phyloP scores from a whole-genome alignment of 208 protist genomes.

The Crithidia fasciculata region DNA sequence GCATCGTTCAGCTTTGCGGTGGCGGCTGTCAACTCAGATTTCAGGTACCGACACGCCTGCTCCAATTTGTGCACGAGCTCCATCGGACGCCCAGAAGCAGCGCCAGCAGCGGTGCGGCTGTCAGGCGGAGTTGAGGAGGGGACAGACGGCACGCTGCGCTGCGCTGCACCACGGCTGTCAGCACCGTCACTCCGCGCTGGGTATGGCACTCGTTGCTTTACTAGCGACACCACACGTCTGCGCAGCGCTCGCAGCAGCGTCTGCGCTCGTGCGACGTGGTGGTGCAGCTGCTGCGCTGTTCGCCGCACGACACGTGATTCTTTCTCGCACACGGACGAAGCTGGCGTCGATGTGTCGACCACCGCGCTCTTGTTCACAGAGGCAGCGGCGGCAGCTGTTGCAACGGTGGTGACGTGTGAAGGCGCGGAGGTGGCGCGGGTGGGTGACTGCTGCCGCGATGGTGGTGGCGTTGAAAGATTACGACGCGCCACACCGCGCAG shows the following conservation, averaged over 20 bases:
- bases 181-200: too few species aligned
- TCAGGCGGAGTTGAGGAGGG: too few species aligned
- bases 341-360: not conserved
- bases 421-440: too few species aligned
- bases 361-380: too few species aligned
- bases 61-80: constrained; percentile 32
- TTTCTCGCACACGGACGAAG: not conserved
- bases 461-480: too few species aligned
- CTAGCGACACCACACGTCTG: not conserved
- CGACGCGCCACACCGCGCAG: too few species aligned
- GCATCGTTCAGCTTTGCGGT: constrained; percentile 13
- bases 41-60: constrained; percentile 54
- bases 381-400: too few species aligned
- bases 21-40: constrained; percentile 24
- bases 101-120: too few species aligned
- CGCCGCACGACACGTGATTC: not conserved
- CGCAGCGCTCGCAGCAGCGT: constrained; percentile 1
- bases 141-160: too few species aligned
- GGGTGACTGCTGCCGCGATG: too few species aligned
- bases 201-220: not conserved
- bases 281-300: constrained; percentile 9
- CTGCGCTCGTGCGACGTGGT: constrained; percentile 3
- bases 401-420: too few species aligned
- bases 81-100: not conserved
- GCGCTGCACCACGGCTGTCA: too few species aligned